Evolutionary conservation across 140 eudicot genomes (phyloP), one percentile per base, ranked within the genome.

Genomic region (Flaveria floridana): DNA sequence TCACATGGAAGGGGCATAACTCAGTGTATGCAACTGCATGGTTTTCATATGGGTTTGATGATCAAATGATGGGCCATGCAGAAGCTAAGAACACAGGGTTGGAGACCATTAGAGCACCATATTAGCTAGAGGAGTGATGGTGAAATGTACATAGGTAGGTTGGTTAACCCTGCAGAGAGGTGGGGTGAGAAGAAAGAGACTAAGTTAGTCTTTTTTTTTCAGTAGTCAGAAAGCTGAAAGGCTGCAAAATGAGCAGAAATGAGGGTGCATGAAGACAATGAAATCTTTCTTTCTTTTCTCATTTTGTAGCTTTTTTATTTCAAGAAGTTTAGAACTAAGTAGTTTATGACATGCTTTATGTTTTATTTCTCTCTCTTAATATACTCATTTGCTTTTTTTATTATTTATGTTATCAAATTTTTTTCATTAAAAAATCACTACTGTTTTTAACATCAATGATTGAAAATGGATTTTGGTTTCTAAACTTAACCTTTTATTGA

Each of bases 1-100:
- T 89, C 73, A 89, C 96, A 44, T 89, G 96, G 93, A 89, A 89
- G 56, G 96, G 96, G 16, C 96, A 89, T 79, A 87, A 84, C 79
- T 85, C 93, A 2, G 82, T 89, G 26, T 89, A 83, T 76, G 91
- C 93, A 23, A 79, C 85, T 8, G 86, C 86, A 57, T 89, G 96
- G 96, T 85, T 83, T 58, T 88, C 96, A 67, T 78, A 69, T 76
- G 87, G 80, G 56, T 84, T 75, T 79, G 86, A 84, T 57, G 82
- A 79, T 26, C 78, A 79, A 75, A 42, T 61, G 28, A 6, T 14
- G 61, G 58, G 52, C 7, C 41, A 5, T 34, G 41, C 41, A 34
- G 41, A 34, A 42, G n/a, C 58, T 53, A 61, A 79, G 41, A 53
- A 51, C 53, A 41, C 70, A 79, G 44, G 63, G 42, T 52, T 65